Evolutionary conservation across 1,139 yeast genomes (phyloP).

Genomic region (Nakaseomyces uthaithaninus): DNA sequence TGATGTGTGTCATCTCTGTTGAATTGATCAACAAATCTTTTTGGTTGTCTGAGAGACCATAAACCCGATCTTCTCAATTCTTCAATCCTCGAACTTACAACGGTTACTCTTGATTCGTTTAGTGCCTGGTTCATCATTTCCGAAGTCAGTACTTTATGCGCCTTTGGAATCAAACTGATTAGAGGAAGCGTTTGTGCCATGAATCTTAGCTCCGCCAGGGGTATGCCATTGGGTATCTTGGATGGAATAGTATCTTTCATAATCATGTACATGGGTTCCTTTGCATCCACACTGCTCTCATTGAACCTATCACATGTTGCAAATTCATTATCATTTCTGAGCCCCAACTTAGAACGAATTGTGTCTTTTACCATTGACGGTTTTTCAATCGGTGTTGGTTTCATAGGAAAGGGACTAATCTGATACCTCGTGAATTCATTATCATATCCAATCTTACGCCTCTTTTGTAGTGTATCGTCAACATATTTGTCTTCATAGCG

Average conservation of each 20-base stretch:
- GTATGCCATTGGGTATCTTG: conserved; percentile 46
- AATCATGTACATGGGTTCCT: conserved; percentile 36
- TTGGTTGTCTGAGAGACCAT: conserved; percentile 90
- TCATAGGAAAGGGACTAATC: conserved; percentile 13
- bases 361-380: conserved; percentile 10
- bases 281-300: conserved; percentile 26
- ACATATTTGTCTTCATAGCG: not conserved
- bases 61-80: conserved; percentile 79
- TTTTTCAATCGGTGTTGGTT: conserved; percentile 18
- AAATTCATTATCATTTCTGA: conserved; percentile 7
- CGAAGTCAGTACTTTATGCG: conserved; percentile 79
- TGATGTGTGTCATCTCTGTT: conserved; percentile 45
- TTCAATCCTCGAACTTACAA: conserved; percentile 85
- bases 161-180: conserved; percentile 68
- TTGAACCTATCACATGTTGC: conserved; percentile 15
- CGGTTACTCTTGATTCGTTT: conserved; percentile 89
- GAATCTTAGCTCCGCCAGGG: conserved; percentile 79
- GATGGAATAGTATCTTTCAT: conserved; percentile 43
- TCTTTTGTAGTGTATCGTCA: not conserved
- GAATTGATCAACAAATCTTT: conserved; percentile 60
- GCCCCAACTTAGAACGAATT: conserved; percentile 9
- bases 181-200: conserved; percentile 83
- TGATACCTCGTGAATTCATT: not conserved
- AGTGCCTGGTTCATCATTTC: conserved; percentile 78
- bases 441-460: conserved; percentile 4